A percentile compares a stretch with the other conserved stretches of the same genome.
Conservation (phyloP, 1,284 basidiomycete genomes). For the Mycena citricolor region DNA sequence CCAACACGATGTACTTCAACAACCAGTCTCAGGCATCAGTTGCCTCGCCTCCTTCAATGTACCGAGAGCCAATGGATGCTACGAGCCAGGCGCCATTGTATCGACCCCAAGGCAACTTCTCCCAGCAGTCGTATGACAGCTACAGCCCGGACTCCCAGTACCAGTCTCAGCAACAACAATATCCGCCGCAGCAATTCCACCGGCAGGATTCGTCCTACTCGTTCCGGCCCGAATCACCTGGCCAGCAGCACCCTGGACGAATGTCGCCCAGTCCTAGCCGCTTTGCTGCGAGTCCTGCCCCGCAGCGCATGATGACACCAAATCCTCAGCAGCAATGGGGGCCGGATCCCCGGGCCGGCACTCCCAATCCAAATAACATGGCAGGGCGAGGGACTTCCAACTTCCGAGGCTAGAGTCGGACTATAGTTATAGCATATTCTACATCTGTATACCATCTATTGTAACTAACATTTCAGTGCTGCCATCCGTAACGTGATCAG, state of each 20-base stretch:
- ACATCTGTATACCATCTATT: conserved; percentile 17
- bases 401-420: neutral
- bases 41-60: conserved; percentile 18
- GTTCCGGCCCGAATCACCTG: conserved; percentile 7
- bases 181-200: conserved; percentile 4
- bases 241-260: conserved; percentile 2
- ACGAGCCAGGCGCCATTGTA: conserved; percentile 21
- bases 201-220: conserved; percentile 15
- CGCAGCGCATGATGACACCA: conserved; percentile 6
- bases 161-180: neutral
- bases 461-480: no score
- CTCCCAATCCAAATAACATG: neutral
- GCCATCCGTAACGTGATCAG: conserved; percentile 3
- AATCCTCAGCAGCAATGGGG: conserved; percentile 10
- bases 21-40: conserved; percentile 17
- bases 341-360: no score
- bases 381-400: neutral
- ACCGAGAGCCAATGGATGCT: conserved; percentile 27
- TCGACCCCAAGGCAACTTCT: conserved; percentile 14
- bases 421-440: conserved; percentile 4
- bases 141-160: conserved; percentile 2
- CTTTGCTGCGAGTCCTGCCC: no score
- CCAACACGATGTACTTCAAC: conserved; percentile 17
- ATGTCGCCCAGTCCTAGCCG: no score
- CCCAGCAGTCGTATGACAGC: conserved; percentile 1